Evolutionary conservation across 2,329 filamentous ascomycete species (phyloP).

Genomic region (Verticillium dahliae): DNA sequence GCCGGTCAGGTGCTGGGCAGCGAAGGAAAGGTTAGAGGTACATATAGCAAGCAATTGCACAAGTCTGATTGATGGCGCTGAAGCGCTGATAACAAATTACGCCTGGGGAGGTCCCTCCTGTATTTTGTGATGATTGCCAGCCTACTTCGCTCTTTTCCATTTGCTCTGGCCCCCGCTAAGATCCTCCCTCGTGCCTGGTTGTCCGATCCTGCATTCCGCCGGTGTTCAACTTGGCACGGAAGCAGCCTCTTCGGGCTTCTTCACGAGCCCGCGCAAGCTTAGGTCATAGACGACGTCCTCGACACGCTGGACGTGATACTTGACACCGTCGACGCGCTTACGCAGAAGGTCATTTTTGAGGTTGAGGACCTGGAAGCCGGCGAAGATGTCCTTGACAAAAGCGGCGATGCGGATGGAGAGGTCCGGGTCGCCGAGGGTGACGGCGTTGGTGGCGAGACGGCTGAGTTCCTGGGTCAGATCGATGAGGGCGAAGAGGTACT

Average conservation of each 20-base stretch:
- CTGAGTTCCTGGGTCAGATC: slow-evolving; percentile 84
- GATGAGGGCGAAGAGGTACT: slow-evolving; percentile 87
- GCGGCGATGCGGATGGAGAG: slow-evolving; percentile 81
- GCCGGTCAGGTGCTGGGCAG: not conserved
- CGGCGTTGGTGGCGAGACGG: slow-evolving; percentile 87
- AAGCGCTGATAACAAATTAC: not conserved
- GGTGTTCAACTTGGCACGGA: not conserved
- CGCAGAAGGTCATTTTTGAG: slow-evolving; percentile 91
- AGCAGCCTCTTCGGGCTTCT: slow-evolving; percentile 31
- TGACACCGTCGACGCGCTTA: slow-evolving; percentile 84
- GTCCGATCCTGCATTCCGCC: not conserved
- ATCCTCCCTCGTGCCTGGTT: too few relatives aligned
- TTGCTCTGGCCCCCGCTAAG: too few relatives aligned
- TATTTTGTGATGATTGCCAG: too few relatives aligned
- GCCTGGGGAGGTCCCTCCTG: too few relatives aligned
- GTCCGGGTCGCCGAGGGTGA: slow-evolving; percentile 82
- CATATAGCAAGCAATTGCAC: slow-evolving; percentile 9
- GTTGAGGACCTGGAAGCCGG: slow-evolving; percentile 94
- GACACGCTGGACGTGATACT: slow-evolving; percentile 96
- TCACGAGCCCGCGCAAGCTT: slow-evolving; percentile 75
- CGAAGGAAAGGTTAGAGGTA: not conserved
- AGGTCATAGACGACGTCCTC: slow-evolving; percentile 98
- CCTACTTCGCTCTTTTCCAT: not conserved
- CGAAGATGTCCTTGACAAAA: slow-evolving; percentile 92
- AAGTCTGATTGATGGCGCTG: not conserved